phyloP scores from a whole-genome alignment of 1,284 basidiomycete species.

The Crucibulum cyathiforme region DNA sequence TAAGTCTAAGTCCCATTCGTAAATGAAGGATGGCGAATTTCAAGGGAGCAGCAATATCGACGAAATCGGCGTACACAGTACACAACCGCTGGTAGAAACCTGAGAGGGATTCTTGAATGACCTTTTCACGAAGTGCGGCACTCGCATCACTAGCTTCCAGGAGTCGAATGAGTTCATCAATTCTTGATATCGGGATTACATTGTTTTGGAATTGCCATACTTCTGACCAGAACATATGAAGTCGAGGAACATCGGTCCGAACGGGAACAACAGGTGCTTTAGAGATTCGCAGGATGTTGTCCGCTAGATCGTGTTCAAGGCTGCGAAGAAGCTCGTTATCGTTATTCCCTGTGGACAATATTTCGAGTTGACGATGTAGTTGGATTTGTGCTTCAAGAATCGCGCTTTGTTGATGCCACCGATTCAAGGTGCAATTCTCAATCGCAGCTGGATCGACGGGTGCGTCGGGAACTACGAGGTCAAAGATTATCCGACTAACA shows the following conservation, averaged over 20 bases:
- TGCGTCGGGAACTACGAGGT: slow-evolving; percentile 84
- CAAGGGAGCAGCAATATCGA: slow-evolving; percentile 76
- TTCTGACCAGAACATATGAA: slow-evolving; percentile 86
- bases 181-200: slow-evolving; percentile 54
- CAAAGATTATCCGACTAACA: slow-evolving; percentile 63
- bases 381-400: slow-evolving; percentile 59
- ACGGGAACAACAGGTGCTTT: slow-evolving; percentile 33
- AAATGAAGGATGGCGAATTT: slow-evolving; percentile 70
- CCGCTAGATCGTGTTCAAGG: slow-evolving; percentile 48
- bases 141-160: slow-evolving; percentile 42
- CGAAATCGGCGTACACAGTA: slow-evolving; percentile 63
- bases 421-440: slow-evolving; percentile 58
- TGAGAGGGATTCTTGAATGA: slow-evolving; percentile 69
- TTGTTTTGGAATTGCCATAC: slow-evolving; percentile 73
- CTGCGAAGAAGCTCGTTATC: slow-evolving; percentile 56
- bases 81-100: slow-evolving; percentile 69
- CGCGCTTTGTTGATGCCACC: slow-evolving; percentile 54
- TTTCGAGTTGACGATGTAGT: slow-evolving; percentile 67
- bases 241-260: slow-evolving; percentile 58
- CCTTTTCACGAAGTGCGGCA: slow-evolving; percentile 57
- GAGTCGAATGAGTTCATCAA: slow-evolving; percentile 45
- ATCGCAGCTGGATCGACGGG: slow-evolving; percentile 89
- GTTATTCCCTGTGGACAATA: slow-evolving; percentile 64
- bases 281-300: slow-evolving; percentile 29
- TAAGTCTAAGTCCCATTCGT: slow-evolving; percentile 77